phyloP scores from a whole-genome alignment of 768 basidiomycete genomes.

The Auriscalpium microsporum region DNA sequence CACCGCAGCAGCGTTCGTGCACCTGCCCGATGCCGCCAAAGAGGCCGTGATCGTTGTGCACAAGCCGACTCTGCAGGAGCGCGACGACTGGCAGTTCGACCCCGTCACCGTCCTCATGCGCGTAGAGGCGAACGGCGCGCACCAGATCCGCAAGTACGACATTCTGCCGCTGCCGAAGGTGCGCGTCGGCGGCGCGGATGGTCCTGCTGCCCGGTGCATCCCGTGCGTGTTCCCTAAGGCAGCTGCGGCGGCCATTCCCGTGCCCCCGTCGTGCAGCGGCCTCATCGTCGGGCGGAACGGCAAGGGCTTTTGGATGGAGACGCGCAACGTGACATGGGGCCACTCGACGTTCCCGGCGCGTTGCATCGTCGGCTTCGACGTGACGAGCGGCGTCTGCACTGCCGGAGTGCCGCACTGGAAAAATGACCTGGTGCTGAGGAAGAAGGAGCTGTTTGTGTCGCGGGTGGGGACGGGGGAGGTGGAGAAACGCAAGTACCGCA shows the following conservation, averaged over 20 bases:
- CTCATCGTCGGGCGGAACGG: conserved; percentile 23
- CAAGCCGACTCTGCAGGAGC: conserved; percentile 12
- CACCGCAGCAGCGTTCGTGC: conserved; percentile 9
- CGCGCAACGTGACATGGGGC: conserved; percentile 22
- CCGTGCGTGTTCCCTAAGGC: conserved; percentile 22
- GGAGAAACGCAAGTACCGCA: conserved; percentile 21
- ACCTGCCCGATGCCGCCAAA: conserved; percentile 17
- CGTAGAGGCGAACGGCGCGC: conserved; percentile 15
- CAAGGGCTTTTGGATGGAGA: conserved; percentile 30
- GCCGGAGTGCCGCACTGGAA: background rate
- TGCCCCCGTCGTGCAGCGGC: conserved; percentile 23
- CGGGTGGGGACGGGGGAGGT: conserved; percentile 26
- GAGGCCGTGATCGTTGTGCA: conserved; percentile 22
- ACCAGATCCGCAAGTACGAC: conserved; percentile 24
- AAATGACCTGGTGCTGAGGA: conserved; percentile 18
- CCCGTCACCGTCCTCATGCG: conserved; percentile 26
- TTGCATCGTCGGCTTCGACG: conserved; percentile 25
- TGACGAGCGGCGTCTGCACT: conserved; percentile 6
- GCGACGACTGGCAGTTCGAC: conserved; percentile 22
- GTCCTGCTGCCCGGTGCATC: conserved; percentile 2
- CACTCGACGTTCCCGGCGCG: conserved; percentile 23
- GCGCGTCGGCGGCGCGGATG: background rate
- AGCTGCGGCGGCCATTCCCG: conserved; percentile 16
- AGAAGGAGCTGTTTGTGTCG: conserved; percentile 21
- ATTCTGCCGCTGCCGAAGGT: conserved; percentile 17